Evolutionary conservation across 139 green algal genomes (phyloP), one percentile per base, ranked within the genome.

Genomic region (Raphidocelis subcapitata): DNA sequence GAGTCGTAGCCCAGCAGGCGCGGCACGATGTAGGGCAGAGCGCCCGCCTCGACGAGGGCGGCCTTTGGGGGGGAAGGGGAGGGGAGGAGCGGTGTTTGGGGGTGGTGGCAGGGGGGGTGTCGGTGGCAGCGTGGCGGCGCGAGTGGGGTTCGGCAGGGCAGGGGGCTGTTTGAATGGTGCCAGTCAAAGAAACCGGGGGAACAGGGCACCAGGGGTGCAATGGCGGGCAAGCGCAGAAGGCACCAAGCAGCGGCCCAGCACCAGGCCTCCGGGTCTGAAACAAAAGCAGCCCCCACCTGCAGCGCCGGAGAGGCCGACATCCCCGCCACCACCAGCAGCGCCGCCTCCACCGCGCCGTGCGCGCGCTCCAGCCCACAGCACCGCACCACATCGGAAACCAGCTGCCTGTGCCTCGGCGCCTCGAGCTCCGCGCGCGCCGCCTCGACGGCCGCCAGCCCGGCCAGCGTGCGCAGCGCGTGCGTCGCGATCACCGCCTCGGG

Each of bases 1-100:
- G 79, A 41, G 49, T 98, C 93, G 72, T 91, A 97, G 0, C 74
- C 65, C 24, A 97, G 87, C 29, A 96, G 77, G 61, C 97, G 81
- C 28, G 91, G 91, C 56, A 96, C 37, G n/a, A 94, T 35, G 24
- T 85, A 75, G 23, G 81, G 81, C 47, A 97, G 41, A 0, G 82
- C 83, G 1, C 89, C 91, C 0, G 62, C 47, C 10, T 77, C 47
- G 21, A 97, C 67, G 61, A 96, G 71, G 73, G 81, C 54, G 23
- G 75, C 69, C 82, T 86, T 8, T 12, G 41, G 8, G 41, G 41
- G 8, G n/a, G n/a, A n/a, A n/a, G n/a, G n/a, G n/a, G n/a, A n/a
- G n/a, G n/a, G n/a, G n/a, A n/a, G n/a, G n/a, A n/a, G n/a, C n/a
- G n/a, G 8, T 8, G 8, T 49, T 8, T 12, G 41, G 41, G 41